Evolutionary conservation across 73 alveolate genomes (phyloP).

Genomic region (Halteria grandinella): DNA sequence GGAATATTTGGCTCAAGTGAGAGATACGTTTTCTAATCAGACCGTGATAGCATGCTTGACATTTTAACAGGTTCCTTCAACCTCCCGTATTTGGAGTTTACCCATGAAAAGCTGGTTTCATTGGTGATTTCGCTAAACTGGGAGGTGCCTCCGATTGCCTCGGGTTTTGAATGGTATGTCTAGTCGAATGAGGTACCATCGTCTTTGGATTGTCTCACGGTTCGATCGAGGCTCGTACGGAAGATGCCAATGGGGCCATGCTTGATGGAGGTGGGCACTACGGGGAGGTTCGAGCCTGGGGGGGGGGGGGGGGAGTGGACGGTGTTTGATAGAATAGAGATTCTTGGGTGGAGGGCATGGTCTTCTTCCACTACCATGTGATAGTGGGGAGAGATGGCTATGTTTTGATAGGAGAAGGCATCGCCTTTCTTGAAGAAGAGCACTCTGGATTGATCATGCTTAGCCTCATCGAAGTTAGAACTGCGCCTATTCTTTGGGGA

Average conservation of each 20-base stretch:
- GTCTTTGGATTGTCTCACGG: too few relatives aligned
- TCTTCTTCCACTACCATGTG: conserved; percentile 31
- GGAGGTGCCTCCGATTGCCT: not conserved
- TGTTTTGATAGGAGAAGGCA: conserved; percentile 7
- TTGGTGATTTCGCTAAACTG: conserved; percentile 7
- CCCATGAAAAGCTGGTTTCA: not conserved
- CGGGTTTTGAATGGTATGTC: not conserved
- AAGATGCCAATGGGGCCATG: not conserved
- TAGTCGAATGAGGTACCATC: not conserved
- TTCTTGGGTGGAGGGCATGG: conserved; percentile 27
- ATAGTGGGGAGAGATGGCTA: conserved; percentile 7
- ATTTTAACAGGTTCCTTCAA: not conserved
- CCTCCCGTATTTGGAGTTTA: conserved; percentile 25
- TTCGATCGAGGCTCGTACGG: not conserved
- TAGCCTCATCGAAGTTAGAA: not conserved
- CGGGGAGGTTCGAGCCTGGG: not conserved
- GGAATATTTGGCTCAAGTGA: not conserved
- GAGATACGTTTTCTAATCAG: not conserved
- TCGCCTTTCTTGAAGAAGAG: conserved; percentile 8
- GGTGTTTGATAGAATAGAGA: not conserved
- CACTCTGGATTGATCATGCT: not conserved
- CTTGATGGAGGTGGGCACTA: not conserved
- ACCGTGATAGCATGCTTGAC: conserved; percentile 25
- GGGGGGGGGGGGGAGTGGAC: not conserved
- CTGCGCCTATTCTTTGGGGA: not conserved